Evolutionary conservation across 441 rosid genomes (phyloP), one percentile per base, ranked within the genome.

Genomic region (Dalechampia spathulata): DNA sequence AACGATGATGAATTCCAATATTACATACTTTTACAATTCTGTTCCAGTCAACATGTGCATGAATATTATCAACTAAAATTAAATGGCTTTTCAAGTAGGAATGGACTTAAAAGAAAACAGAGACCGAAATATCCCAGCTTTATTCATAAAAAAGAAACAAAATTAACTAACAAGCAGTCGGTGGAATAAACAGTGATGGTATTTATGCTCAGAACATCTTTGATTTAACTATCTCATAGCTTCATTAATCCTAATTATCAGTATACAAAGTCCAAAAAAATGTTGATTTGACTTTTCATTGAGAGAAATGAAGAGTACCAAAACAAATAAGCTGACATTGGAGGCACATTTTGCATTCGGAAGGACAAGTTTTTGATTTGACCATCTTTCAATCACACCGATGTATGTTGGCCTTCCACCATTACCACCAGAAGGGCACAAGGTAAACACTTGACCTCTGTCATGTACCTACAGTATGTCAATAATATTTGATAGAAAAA

Each of bases 401-500:
- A 55, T 72, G 73, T 72, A 79, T 32, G 67, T 67, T 49, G 81
- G 84, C 69, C 82, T 70, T 45, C 64, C 69, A 47, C 46, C 53
- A 39, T 62, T 66, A 60, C 61, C 75, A 60, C 34, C 66, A 28
- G 77, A 73, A 73, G 75, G 16, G 58, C 96, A 92, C 41, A 83
- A 80, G 32, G 78, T 55, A 53, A 80, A 88, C 65, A 92, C 90
- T 70, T 83, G 94, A 73, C 83, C 96, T 75, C 96, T 80, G 71
- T 92, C 97, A 75, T 86, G 92, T 53, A 89, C 92, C 99, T 89
- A 74, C 63, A 73, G 58, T 22, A 40, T 54, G 20, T 39, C 44
- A 27, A 20, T 55, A 62, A n/a, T 54, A 44, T 50, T 27, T n/a
- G n/a, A n/a, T n/a, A n/a, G n/a, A n/a, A n/a, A n/a, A n/a, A n/a